phyloP scores from a whole-genome alignment of 2,329 filamentous ascomycete species.

The Monosporascus ibericus region DNA sequence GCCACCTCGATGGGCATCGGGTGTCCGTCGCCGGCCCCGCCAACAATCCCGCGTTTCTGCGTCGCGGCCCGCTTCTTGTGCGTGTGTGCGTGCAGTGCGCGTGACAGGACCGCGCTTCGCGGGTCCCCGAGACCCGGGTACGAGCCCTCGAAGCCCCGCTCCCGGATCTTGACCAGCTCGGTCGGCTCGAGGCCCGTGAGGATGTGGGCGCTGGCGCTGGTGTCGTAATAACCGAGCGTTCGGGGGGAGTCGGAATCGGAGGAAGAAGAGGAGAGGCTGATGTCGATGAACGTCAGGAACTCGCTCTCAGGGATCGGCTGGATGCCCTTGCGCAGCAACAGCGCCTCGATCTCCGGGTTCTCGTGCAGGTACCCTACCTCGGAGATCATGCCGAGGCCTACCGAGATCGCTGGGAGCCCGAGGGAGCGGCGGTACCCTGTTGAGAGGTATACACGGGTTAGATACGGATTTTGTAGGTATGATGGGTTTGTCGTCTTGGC shows the following conservation, averaged over 20 bases:
- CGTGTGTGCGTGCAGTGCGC: not conserved
- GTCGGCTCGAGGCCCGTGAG: constrained; percentile 19
- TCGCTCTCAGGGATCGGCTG: constrained; percentile 27
- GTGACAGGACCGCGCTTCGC: constrained; percentile 10
- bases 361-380: constrained; percentile 32
- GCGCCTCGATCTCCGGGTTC: constrained; percentile 28
- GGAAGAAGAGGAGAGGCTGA: constrained; percentile 7
- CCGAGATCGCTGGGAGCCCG: constrained; percentile 18
- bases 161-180: constrained; percentile 12
- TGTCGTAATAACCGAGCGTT: not conserved
- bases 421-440: constrained; percentile 20
- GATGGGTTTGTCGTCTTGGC: too few relatives aligned
- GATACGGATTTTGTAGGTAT: too few relatives aligned
- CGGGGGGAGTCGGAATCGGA: too few relatives aligned
- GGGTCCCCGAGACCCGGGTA: constrained; percentile 10
- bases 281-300: constrained; percentile 22
- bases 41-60: not conserved
- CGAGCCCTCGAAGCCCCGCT: constrained; percentile 12
- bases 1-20: not conserved
- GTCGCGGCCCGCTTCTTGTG: not conserved
- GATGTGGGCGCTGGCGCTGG: constrained; percentile 10
- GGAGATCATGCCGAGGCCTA: constrained; percentile 19
- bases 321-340: constrained; percentile 29
- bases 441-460: constrained; percentile 11
- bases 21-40: too few relatives aligned